Evolutionary conservation across 345 rosid genomes (phyloP).

Genomic region (Rubroshorea leprosula): DNA sequence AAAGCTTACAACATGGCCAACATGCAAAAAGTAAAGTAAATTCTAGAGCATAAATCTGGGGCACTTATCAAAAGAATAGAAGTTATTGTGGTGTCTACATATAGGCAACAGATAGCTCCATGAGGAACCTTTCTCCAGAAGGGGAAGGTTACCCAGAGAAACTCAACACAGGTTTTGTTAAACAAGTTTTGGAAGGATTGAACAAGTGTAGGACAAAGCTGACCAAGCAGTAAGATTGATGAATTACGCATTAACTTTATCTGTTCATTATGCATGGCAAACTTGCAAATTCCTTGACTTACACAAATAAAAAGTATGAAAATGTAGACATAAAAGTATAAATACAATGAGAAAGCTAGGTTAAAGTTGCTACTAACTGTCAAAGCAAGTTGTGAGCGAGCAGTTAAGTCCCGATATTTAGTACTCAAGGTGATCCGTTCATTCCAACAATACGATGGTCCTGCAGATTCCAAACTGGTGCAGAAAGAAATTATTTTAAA

Average conservation of each 20-base stretch:
- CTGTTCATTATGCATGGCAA: background rate
- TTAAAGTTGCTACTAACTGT: constrained; percentile 43
- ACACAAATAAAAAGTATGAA: background rate
- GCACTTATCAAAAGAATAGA: background rate
- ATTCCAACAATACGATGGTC: constrained; percentile 82
- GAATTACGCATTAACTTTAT: background rate
- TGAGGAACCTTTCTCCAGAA: background rate
- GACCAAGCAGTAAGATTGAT: background rate
- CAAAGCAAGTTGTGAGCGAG: constrained; percentile 80
- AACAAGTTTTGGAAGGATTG: background rate
- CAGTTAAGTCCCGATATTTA: constrained; percentile 86
- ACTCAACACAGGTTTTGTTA: background rate
- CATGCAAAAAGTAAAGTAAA: constrained; percentile 3
- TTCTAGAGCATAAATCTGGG: background rate
- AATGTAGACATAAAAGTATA: background rate
- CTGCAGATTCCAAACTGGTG: constrained; percentile 75
- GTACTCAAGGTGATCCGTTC: constrained; percentile 77
- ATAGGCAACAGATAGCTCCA: background rate
- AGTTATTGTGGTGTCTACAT: background rate
- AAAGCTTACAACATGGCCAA: background rate
- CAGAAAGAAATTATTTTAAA: constrained; percentile 1
- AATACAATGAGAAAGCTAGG: constrained; percentile 14
- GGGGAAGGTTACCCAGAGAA: background rate
- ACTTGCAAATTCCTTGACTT: background rate
- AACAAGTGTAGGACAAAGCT: background rate